A percentile compares a stretch with the other conserved stretches of the same genome.
Evolutionary conservation across 139 green algal species (phyloP).

Genomic region (Tetradesmus obliquus): DNA sequence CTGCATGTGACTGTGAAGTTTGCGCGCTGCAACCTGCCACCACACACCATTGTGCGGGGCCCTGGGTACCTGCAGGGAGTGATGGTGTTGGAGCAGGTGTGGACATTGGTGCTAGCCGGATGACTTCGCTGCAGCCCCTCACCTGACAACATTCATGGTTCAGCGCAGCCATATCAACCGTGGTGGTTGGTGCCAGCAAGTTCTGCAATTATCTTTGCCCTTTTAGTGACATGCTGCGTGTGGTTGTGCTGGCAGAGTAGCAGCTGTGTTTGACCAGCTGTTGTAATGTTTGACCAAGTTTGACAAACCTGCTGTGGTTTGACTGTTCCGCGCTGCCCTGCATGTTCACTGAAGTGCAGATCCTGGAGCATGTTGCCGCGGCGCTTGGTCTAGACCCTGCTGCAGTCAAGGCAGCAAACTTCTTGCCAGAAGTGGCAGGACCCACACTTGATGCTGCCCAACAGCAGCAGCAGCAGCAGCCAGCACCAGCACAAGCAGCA

Average conservation of each 20-base stretch:
- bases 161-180: too few species aligned
- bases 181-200: too few species aligned
- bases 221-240: too few species aligned
- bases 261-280: neutral
- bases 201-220: too few species aligned
- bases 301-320: neutral
- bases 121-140: neutral
- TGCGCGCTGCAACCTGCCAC: constrained; percentile 46
- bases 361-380: constrained; percentile 57
- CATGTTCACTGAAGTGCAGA: constrained; percentile 8
- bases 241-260: neutral
- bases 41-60: constrained; percentile 55
- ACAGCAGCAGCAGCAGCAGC: constrained; percentile 1
- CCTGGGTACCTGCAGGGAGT: constrained; percentile 54
- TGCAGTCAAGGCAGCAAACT: constrained; percentile 53
- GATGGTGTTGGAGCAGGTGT: constrained; percentile 49
- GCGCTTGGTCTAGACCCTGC: constrained; percentile 44
- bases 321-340: neutral
- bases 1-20: constrained; percentile 46
- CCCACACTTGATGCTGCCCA: neutral
- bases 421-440: constrained; percentile 31
- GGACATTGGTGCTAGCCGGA: neutral
- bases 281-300: neutral
- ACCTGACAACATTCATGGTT: too few species aligned
- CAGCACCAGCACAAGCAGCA: constrained; percentile 3